phyloP scores from a whole-genome alignment of 1,139 yeast genomes.

The Blastobotrys niveus region DNA sequence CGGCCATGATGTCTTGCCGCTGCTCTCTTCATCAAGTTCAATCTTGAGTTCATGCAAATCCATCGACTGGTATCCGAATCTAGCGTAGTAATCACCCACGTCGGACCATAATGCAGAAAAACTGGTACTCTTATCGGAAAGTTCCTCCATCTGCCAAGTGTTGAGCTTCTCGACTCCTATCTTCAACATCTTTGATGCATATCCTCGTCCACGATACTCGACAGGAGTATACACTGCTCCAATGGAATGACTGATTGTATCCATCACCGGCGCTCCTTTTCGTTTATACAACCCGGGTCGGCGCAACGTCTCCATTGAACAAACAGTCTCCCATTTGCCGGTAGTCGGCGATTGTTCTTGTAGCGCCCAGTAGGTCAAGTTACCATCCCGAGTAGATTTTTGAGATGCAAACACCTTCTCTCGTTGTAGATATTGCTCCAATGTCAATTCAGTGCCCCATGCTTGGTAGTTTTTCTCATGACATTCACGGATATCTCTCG shows the following conservation, averaged over 20 bases:
- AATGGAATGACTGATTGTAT: conserved; percentile 47
- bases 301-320: conserved; percentile 44
- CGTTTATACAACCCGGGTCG: conserved; percentile 38
- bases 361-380: conserved; percentile 29
- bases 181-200: conserved; percentile 52
- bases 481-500: conserved; percentile 44
- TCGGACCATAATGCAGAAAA: conserved; percentile 61
- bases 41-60: conserved; percentile 25
- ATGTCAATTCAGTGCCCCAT: conserved; percentile 42
- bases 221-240: conserved; percentile 63
- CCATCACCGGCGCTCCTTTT: conserved; percentile 25
- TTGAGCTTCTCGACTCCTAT: conserved; percentile 38
- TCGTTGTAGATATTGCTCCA: conserved; percentile 29
- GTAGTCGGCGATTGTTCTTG: conserved; percentile 19
- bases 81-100: conserved; percentile 59
- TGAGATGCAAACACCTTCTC: conserved; percentile 25
- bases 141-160: conserved; percentile 32
- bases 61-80: conserved; percentile 49
- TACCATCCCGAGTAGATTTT: conserved; percentile 18
- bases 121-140: conserved; percentile 35
- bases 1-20: conserved; percentile 17
- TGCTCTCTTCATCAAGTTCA: conserved; percentile 19
- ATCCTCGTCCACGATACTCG: conserved; percentile 57
- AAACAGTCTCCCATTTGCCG: conserved; percentile 34
- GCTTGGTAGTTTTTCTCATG: conserved; percentile 43